Percentiles rank a stretch among this genome's conserved stretches.
These are phyloP conservation scores for Lachancea sp. DNA, from an alignment of 805 yeast genomes.

Conservation along the genomic window DNA sequence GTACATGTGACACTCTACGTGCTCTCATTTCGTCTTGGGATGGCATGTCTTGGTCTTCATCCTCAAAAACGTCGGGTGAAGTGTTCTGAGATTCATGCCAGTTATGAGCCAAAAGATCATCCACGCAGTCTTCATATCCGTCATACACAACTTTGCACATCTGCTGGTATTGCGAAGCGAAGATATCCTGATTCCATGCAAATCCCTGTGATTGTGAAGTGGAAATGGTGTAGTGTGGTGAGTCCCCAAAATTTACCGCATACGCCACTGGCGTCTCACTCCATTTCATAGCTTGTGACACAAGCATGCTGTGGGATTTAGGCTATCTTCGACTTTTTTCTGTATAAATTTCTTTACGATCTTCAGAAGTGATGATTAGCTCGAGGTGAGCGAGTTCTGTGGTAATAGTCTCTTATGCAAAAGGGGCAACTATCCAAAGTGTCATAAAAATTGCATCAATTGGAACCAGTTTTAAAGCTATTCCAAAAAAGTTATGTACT, in stretches of 20 bases:
- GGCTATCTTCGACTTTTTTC: neutral
- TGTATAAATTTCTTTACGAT: neutral
- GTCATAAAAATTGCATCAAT: neutral
- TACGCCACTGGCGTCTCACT: constrained; percentile 22
- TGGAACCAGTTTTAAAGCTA: too few relatives aligned
- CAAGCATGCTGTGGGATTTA: neutral
- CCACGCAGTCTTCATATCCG: constrained; percentile 24
- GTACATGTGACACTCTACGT: constrained; percentile 16
- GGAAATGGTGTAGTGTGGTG: constrained; percentile 18
- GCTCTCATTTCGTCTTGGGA: constrained; percentile 6
- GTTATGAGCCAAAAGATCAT: constrained; percentile 12
- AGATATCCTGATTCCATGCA: constrained; percentile 68
- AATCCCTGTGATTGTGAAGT: constrained; percentile 62
- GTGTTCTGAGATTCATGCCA: neutral
- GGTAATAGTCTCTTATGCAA: neutral
- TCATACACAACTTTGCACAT: constrained; percentile 36
- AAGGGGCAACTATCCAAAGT: neutral
- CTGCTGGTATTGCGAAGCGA: constrained; percentile 67
- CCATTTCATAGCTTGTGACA: constrained; percentile 13
- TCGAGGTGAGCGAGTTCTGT: neutral
- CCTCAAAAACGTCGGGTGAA: constrained; percentile 8
- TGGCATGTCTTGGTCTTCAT: constrained; percentile 12
- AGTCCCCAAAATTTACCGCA: constrained; percentile 13
- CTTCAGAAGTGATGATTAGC: neutral
- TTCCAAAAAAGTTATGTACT: too few relatives aligned